phyloP scores from a whole-genome alignment of 768 basidiomycete genomes.

The Rhodotorula sphaerocarpa region DNA sequence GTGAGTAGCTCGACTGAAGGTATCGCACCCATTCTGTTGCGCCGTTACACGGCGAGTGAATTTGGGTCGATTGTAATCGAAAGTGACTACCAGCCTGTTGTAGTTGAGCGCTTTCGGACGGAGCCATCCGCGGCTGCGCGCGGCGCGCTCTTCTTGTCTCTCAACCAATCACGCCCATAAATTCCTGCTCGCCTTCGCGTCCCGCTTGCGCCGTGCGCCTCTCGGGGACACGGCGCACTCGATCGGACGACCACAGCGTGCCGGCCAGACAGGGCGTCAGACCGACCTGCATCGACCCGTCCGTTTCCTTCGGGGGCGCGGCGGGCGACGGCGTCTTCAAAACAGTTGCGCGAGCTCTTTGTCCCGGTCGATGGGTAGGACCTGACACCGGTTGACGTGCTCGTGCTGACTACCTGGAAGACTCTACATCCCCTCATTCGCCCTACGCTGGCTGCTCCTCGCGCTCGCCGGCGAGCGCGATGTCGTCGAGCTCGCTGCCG shows the following conservation, averaged over 20 bases:
- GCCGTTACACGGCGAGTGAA: too few relatives aligned
- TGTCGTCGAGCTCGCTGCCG: not conserved
- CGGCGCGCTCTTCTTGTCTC: not conserved
- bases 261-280: conserved; percentile 24
- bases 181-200: conserved; percentile 18
- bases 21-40: too few relatives aligned
- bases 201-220: not conserved
- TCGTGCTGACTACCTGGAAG: conserved; percentile 22
- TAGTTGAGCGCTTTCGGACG: too few relatives aligned
- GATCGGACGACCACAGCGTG: not conserved
- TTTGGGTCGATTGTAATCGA: too few relatives aligned
- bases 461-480: not conserved
- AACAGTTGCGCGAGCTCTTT: conserved; percentile 21
- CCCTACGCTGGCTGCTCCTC: not conserved
- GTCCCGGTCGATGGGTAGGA: conserved; percentile 26
- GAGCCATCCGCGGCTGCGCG: too few relatives aligned
- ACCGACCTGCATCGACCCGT: not conserved
- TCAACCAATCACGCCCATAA: conserved; percentile 17
- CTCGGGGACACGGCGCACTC: too few relatives aligned
- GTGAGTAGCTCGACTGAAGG: too few relatives aligned
- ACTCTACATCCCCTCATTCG: conserved; percentile 1
- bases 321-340: conserved; percentile 6
- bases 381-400: conserved; percentile 27
- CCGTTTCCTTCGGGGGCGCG: not conserved
- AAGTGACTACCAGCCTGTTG: too few relatives aligned